Conservation (phyloP, 106 monocot genomes). For the Iris macrosiphon region DNA sequence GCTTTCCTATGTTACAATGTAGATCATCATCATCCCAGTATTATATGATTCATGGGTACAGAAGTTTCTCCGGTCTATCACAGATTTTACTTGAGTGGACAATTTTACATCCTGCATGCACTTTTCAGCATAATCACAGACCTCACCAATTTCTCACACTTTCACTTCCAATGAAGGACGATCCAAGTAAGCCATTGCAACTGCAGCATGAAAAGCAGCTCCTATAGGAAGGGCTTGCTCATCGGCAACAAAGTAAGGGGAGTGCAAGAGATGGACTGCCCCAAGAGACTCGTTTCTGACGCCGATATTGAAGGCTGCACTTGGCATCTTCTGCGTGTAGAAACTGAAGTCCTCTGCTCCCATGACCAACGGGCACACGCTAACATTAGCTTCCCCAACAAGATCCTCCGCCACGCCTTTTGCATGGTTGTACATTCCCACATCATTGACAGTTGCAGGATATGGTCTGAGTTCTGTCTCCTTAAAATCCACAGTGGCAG, state of each 20-base stretch:
- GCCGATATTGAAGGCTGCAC: slow-evolving; percentile 41
- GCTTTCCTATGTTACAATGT: too few species aligned
- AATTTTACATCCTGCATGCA: too few species aligned
- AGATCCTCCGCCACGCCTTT: slow-evolving; percentile 35
- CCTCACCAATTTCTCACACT: too few species aligned
- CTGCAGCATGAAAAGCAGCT: slow-evolving; percentile 67
- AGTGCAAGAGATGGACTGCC: slow-evolving; percentile 24
- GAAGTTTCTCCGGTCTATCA: too few species aligned
- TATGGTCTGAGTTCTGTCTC: slow-evolving; percentile 29
- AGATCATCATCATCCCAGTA: too few species aligned
- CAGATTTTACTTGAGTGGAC: too few species aligned
- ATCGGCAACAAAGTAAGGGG: slow-evolving; percentile 51
- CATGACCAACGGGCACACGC: slow-evolving; percentile 9
- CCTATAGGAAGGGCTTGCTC: slow-evolving; percentile 62
- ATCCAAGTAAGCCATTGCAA: slow-evolving; percentile 54
- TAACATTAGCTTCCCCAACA: slow-evolving; percentile 30
- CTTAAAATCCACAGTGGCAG: slow-evolving; percentile 38
- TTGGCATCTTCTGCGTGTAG: slow-evolving; percentile 45
- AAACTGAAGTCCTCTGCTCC: slow-evolving; percentile 72
- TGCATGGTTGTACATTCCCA: slow-evolving; percentile 38
- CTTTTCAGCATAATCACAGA: too few species aligned
- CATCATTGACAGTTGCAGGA: slow-evolving; percentile 54
- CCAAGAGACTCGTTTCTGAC: slow-evolving; percentile 35
- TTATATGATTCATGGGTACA: too few species aligned
- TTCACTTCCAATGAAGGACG: too few species aligned